Conservation (phyloP, 306 rosid species). For the Cicer pinnatifidum region DNA sequence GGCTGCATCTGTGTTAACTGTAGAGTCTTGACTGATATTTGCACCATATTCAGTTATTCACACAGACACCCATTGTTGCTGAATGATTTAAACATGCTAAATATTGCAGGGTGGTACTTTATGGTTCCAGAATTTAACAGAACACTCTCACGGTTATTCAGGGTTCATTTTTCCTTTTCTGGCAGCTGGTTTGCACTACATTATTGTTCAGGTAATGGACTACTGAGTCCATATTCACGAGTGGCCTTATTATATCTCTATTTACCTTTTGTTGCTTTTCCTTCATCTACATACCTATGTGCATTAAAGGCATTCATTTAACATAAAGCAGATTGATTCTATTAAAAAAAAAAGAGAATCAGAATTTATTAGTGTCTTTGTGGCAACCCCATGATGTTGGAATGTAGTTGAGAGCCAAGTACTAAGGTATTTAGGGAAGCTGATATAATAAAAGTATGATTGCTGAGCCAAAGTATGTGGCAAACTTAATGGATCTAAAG, state of each 20-base stretch:
- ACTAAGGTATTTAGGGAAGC: slow-evolving; percentile 1
- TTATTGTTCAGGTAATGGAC: slow-evolving; percentile 71
- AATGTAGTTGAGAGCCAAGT: slow-evolving; percentile 38
- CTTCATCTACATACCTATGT: not conserved
- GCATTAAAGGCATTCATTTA: slow-evolving; percentile 27
- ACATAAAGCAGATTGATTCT: not conserved
- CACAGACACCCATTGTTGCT: not conserved
- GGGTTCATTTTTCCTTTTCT: slow-evolving; percentile 79
- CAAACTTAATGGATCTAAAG: slow-evolving; percentile 41
- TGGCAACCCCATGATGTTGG: slow-evolving; percentile 6
- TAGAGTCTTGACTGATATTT: slow-evolving; percentile 14
- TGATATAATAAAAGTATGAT: slow-evolving; percentile 30
- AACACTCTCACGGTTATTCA: slow-evolving; percentile 66
- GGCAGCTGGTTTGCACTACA: slow-evolving; percentile 76
- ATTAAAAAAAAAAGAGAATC: slow-evolving; percentile 6
- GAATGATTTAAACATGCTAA: slow-evolving; percentile 42
- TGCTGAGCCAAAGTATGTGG: slow-evolving; percentile 25
- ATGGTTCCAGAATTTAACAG: slow-evolving; percentile 91
- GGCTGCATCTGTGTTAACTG: slow-evolving; percentile 22
- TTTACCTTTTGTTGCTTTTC: slow-evolving; percentile 35
- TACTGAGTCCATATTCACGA: slow-evolving; percentile 33
- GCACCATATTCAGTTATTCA: not conserved
- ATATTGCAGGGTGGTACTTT: slow-evolving; percentile 84
- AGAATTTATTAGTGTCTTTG: not conserved
- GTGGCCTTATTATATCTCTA: slow-evolving; percentile 33